Conservation (phyloP, 176 grass and related monocot species). For the Carex cristatella region DNA sequence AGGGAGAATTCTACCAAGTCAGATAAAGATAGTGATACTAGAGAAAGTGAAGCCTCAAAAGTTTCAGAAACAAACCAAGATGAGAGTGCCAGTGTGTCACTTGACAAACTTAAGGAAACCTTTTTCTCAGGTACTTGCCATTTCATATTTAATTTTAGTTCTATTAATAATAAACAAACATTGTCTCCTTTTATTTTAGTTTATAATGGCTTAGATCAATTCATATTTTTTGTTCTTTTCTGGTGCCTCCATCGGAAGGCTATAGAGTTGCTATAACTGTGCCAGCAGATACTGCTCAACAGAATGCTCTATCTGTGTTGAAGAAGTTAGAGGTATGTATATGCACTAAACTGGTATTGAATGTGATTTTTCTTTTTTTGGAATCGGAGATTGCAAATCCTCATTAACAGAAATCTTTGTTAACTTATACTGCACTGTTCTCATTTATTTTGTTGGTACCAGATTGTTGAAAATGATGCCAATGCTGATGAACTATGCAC, state of each 20-base stretch:
- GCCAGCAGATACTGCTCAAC: conserved; percentile 57
- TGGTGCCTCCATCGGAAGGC: conserved; percentile 3
- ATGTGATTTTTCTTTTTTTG: neutral
- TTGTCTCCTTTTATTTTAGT: neutral
- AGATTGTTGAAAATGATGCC: conserved; percentile 87
- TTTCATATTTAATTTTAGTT: neutral
- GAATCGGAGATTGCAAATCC: neutral
- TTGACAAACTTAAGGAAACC: conserved; percentile 27
- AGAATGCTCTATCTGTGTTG: conserved; percentile 74
- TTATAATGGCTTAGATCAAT: neutral
- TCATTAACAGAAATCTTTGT: neutral
- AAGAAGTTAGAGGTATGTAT: conserved; percentile 73
- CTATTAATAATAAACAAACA: neutral
- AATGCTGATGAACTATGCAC: conserved; percentile 63
- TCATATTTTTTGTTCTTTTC: conserved; percentile 10
- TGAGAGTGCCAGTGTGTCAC: conserved; percentile 24
- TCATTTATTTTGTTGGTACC: conserved; percentile 11
- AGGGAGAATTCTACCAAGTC: conserved; percentile 50
- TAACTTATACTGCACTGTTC: neutral
- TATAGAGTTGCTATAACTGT: conserved; percentile 32
- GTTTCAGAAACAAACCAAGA: conserved; percentile 20
- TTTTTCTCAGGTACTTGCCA: conserved; percentile 9
- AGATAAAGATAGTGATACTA: conserved; percentile 26
- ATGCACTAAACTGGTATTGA: neutral
- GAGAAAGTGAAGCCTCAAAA: conserved; percentile 22